Base-by-base conservation (phyloP, 2,329 filamentous ascomycete genomes). In the Raffaelea albimanens region DNA sequence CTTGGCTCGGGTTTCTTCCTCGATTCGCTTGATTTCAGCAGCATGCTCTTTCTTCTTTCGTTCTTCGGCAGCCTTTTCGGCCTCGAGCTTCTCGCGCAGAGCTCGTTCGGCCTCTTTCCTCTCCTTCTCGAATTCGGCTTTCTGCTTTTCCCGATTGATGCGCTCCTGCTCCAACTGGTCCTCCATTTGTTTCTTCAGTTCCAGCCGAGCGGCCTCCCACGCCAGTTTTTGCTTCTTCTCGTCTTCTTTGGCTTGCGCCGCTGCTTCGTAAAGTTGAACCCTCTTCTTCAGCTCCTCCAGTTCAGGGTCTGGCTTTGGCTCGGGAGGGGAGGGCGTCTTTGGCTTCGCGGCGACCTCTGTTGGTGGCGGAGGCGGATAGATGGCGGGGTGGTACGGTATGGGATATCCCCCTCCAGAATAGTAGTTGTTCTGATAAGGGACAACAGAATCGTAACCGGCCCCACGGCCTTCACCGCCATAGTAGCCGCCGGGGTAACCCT, bases 211-310 rank as follows among this genome's bases (percentile, higher is more conserved):
- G 13, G 25, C 13, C 7, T 29, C 25, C 25, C 7, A 7, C 7
- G 13, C 13, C 7, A 29, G 25, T 29, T 58, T 53, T 48, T 69
- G 65, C 55, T 63, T 68, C 31, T 70, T 67, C 10, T 66, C 67
- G 11, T 69, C 69, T 45, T 71, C 72, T 50, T 65, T 67, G 52
- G 63, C 66, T 25, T 68, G 69, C 48, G 72, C 63, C 25, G 68
- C 68, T 4, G 62, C 65, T 52, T 76, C 69, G 40, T 76, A 67
- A 10, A 65, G 63, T 13, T 71, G 69, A 16, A 86, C 63, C 55
- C 83, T 73, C 52, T 77, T 72, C 52, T 82, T 73, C 48, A 83
- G 72, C n/a, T 69, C 68, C 52, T 83, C 67, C 56, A 79, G 79
- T 48, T 83, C 75, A 2, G 75, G 70, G 46, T 83, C 57, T 14